phyloP scores from a whole-genome alignment of 2,329 filamentous ascomycete genomes.

The Aureobasidium sp. region DNA sequence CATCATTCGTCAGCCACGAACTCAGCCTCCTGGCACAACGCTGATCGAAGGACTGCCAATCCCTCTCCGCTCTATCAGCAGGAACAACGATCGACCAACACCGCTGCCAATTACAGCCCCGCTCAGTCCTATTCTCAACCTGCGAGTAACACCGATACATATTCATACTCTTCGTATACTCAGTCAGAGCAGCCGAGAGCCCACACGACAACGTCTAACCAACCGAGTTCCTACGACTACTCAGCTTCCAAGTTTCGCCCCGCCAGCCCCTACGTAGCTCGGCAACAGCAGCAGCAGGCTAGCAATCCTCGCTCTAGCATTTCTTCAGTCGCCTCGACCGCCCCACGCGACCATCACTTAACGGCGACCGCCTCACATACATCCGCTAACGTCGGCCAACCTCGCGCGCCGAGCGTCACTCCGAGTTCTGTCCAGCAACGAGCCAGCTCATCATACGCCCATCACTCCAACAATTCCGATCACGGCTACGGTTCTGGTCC shows the following conservation, averaged over 20 bases:
- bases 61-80: slow-evolving; percentile 1
- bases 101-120: background rate
- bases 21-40: no score
- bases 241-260: background rate
- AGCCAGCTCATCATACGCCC: slow-evolving; percentile 14
- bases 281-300: background rate
- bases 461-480: slow-evolving; percentile 12
- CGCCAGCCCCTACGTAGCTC: background rate
- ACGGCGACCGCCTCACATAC: background rate
- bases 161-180: slow-evolving; percentile 8
- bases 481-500: slow-evolving; percentile 24
- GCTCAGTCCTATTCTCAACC: slow-evolving; percentile 6
- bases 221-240: background rate
- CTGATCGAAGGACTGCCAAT: background rate
- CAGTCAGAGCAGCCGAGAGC: slow-evolving; percentile 5
- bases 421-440: slow-evolving; percentile 13
- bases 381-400: slow-evolving; percentile 6
- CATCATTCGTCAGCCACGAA: no score
- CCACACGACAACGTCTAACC: background rate
- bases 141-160: background rate
- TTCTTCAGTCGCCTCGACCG: background rate
- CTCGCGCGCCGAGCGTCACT: slow-evolving; percentile 12
- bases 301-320: background rate
- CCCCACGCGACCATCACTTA: slow-evolving; percentile 1
- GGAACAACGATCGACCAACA: background rate